A percentile compares a stretch with the other conserved stretches of the same genome.
Evolutionary conservation across 352 stramenopile species (phyloP).

Genomic region (Globisporangium uncinulatum): DNA sequence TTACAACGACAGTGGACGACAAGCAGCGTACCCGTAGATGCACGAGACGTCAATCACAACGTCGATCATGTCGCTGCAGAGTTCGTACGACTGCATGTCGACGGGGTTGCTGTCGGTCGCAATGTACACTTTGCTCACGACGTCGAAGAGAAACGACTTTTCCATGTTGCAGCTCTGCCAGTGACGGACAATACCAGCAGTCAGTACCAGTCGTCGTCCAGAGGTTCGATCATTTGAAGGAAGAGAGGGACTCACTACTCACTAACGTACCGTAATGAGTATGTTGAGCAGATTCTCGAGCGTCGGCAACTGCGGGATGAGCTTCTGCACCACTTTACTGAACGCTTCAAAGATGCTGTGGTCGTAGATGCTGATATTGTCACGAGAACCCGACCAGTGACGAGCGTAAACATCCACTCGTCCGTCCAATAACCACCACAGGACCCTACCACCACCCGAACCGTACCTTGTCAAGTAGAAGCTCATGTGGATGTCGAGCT

Average conservation of each 20-base stretch:
- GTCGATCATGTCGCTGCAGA: conserved; percentile 99
- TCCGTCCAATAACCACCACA: neutral
- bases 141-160: conserved; percentile 98
- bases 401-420: neutral
- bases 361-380: conserved; percentile 78
- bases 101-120: conserved; percentile 97
- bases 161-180: conserved; percentile 96
- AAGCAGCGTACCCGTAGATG: conserved; percentile 89
- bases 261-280: conserved; percentile 81
- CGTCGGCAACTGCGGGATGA: conserved; percentile 96
- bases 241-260: no score
- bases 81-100: conserved; percentile 97
- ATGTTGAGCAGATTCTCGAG: conserved; percentile 98
- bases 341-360: conserved; percentile 98
- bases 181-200: conserved; percentile 4
- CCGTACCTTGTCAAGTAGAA: conserved; percentile 84
- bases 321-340: conserved; percentile 96
- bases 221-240: no score
- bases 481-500: conserved; percentile 91
- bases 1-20: neutral
- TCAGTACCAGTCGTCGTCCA: no score
- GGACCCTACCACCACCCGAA: neutral
- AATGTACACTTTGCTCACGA: conserved; percentile 99
- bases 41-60: conserved; percentile 98
- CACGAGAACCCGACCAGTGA: no score